These are phyloP conservation scores for Leishmania major DNA, from an alignment of 208 protist species.

Conservation along the genomic window DNA sequence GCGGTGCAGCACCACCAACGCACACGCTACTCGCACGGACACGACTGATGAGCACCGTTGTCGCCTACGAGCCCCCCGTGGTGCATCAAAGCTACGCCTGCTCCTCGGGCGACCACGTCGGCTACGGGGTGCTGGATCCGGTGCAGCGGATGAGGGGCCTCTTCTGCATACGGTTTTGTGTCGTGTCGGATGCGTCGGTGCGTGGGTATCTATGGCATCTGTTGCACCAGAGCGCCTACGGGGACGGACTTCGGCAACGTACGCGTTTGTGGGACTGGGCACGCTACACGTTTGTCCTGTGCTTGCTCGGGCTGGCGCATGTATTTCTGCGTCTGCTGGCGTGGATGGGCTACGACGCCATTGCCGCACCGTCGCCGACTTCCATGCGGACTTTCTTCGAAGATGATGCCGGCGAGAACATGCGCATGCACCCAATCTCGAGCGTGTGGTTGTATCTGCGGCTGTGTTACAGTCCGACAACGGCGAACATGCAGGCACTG, in stretches of 20 bases:
- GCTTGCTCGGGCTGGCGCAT: conserved; percentile 14
- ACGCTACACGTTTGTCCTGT: conserved; percentile 18
- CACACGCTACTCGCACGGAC: conserved; percentile 38
- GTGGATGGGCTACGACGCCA: conserved; percentile 23
- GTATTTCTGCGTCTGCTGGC: conserved; percentile 17
- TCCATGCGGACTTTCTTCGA: conserved; percentile 18
- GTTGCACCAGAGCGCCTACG: conserved; percentile 10
- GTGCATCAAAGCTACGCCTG: conserved; percentile 30
- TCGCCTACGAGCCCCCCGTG: conserved; percentile 43
- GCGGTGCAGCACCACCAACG: neutral
- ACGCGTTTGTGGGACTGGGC: conserved; percentile 23
- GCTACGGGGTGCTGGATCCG: conserved; percentile 26
- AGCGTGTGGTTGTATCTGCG: conserved; percentile 13
- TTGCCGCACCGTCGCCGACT: conserved; percentile 18
- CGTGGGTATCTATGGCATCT: conserved; percentile 23
- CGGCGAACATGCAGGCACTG: conserved; percentile 20
- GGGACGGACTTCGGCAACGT: neutral
- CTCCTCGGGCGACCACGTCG: conserved; percentile 18
- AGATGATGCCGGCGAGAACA: conserved; percentile 25
- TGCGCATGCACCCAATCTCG: conserved; percentile 25
- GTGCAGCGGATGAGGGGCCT: conserved; percentile 50
- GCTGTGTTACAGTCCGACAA: conserved; percentile 24
- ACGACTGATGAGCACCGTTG: conserved; percentile 32
- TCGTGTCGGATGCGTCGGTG: conserved; percentile 51
- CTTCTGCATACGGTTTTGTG: conserved; percentile 65